Evolutionary conservation across 2,329 filamentous ascomycete genomes (phyloP), one percentile per base, ranked within the genome.

Genomic region (Arthrobotrys pseudoclavata): DNA sequence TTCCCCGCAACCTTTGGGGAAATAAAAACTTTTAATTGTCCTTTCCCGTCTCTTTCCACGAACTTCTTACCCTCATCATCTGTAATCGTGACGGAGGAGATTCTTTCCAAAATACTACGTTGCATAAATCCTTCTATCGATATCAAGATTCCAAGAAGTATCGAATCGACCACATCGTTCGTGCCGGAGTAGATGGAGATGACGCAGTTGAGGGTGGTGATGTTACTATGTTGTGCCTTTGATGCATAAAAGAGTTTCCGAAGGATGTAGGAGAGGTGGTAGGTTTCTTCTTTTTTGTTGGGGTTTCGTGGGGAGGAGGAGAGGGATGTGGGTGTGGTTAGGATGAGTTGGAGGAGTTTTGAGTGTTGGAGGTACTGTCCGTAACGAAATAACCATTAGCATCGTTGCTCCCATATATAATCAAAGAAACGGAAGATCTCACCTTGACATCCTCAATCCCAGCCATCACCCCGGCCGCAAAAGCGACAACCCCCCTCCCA

Each of bases 151-250:
- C 80, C 69, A 15, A 81, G 67, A 3, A 82, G 64, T 9, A 79
- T 31, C 5, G 55, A 64, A 64, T 82, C 81, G 18, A 81, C 62
- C n/a, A 74, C 24, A 55, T 79, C 71, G 24, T 80, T 80, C 4
- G 72, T 79, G 7, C 80, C 81, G n/a, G 66, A 50, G 52, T 82
- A 82, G 13, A 81, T 52, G 3, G 64, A 42, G 20, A 82, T 42
- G 26, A 81, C 53, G 3, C 80, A 80, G 31, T 82, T 80, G 1
- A 81, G 45, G 2, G 80, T 82, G 6, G 80, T 80, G 60, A 80
- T 37, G 29, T 76, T 81, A 9, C 79, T 79, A 52, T 81, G 79
- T 18, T 64, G 20, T 15, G 64, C 52, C 60, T 79, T 81, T 9
- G 68, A 70, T 4, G 77, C 52, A 5, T 60, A 78, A 53, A 81